A percentile compares a stretch with the other conserved stretches of the same genome.
phyloP scores from a whole-genome alignment of 306 rosid genomes.

The Quillaja saponaria region DNA sequence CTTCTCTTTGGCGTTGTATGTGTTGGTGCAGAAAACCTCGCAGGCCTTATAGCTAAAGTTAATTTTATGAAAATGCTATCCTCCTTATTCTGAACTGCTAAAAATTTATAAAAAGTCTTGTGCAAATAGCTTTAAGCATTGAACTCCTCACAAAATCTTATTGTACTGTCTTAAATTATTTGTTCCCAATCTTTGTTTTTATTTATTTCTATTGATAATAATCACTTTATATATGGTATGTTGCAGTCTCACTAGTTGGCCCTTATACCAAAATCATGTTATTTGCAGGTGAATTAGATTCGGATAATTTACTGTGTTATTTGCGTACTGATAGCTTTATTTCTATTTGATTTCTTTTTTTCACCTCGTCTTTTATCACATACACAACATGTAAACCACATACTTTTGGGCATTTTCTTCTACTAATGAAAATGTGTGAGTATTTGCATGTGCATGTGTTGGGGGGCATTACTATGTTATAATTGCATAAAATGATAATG shows the following conservation, averaged over 20 bases:
- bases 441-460: background rate
- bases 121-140: slow-evolving; percentile 5
- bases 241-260: no score
- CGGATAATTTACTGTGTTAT: no score
- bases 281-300: no score
- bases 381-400: background rate
- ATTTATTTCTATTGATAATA: no score
- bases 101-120: slow-evolving; percentile 1
- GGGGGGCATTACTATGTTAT: background rate
- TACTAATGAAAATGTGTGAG: background rate
- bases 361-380: no score
- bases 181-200: no score
- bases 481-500: no score
- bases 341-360: no score
- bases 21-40: slow-evolving; percentile 18
- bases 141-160: slow-evolving; percentile 15
- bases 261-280: no score
- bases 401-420: background rate
- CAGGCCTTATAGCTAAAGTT: background rate
- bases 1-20: background rate
- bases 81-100: background rate
- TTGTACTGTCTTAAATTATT: background rate
- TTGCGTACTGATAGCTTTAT: no score
- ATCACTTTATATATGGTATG: no score
- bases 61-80: slow-evolving; percentile 1